Conservation (phyloP, 2,329 filamentous ascomycete genomes). For the Biscogniauxia marginata region DNA sequence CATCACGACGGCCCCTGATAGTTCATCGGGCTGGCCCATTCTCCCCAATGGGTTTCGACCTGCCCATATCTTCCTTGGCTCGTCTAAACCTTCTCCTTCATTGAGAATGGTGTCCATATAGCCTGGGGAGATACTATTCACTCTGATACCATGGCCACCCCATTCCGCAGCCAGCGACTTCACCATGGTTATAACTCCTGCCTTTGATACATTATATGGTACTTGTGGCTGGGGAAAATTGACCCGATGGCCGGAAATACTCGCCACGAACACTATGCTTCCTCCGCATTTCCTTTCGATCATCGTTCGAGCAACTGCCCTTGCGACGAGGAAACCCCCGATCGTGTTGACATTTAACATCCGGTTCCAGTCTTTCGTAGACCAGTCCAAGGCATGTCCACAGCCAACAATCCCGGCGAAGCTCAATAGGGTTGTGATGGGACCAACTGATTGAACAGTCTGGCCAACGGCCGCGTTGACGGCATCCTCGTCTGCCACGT, state of each 20-base stretch:
- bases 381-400: slow-evolving; percentile 59
- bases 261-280: slow-evolving; percentile 64
- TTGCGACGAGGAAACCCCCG: slow-evolving; percentile 67
- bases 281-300: slow-evolving; percentile 49
- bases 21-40: slow-evolving; percentile 63
- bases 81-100: slow-evolving; percentile 57
- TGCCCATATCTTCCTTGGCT: slow-evolving; percentile 55
- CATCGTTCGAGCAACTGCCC: slow-evolving; percentile 59
- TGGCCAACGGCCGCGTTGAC: slow-evolving; percentile 37
- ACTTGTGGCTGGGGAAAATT: slow-evolving; percentile 73
- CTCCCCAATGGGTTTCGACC: slow-evolving; percentile 60
- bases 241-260: slow-evolving; percentile 65
- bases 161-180: slow-evolving; percentile 70
- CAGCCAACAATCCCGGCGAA: slow-evolving; percentile 70
- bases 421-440: slow-evolving; percentile 55
- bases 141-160: slow-evolving; percentile 67
- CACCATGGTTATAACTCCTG: slow-evolving; percentile 62
- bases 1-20: slow-evolving; percentile 61
- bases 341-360: slow-evolving; percentile 72
- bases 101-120: slow-evolving; percentile 80
- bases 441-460: slow-evolving; percentile 22
- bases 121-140: slow-evolving; percentile 69
- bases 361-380: slow-evolving; percentile 56
- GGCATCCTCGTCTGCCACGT: slow-evolving; percentile 55
- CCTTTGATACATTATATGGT: slow-evolving; percentile 72